Base-by-base conservation (phyloP, 495 filamentous ascomycete species). In the Opeltia flavorubescens region DNA sequence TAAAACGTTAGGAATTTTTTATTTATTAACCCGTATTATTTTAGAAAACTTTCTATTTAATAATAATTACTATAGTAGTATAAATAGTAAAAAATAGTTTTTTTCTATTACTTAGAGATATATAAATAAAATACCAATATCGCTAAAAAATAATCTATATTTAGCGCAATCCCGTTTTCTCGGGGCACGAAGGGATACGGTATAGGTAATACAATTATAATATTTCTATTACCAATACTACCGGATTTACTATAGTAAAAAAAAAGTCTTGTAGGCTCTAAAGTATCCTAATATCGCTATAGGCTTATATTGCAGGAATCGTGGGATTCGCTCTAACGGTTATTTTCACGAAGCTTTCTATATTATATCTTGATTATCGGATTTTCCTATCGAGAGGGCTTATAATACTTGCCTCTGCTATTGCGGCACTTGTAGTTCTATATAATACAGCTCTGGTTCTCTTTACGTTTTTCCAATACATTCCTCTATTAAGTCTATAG, bases 401-500 rank as follows among this genome's bases (percentile, higher is more conserved):
- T 13, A 18, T 12, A 12, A 44, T 30, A 20, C 12, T 30, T 23
- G n/a, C 42, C 12, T 23, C 3, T 11, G 8, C 18, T 18, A 26
- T 44, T 12, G 21, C 42, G 15, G 3, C 23, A 11, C 12, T 44
- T 3, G 42, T 44, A 8, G 9, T 44, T 2, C 4, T 12, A 13
- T 44, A 44, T 18, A 30, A 28, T 0, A 12, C 23, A 9, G 42
- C 17, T 12, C 26, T 44, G 42, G 18, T 44, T 26, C 20, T 44
- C 26, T 28, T 44, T 12, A 26, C 1, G 11, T 44, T 44, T 26
- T 12, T 44, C 21, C 42, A 44, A 30, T 44, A 26, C 23, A 29
- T 29, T 44, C 42, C 42, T 8, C 42, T 44, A 25, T 44, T 26
- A 25, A 44, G 29, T 6, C 12, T 44, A n/a, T 44, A 26, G 42